Base-by-base conservation (phyloP, 805 yeast species). In the Schizosaccharomyces japonicus region DNA sequence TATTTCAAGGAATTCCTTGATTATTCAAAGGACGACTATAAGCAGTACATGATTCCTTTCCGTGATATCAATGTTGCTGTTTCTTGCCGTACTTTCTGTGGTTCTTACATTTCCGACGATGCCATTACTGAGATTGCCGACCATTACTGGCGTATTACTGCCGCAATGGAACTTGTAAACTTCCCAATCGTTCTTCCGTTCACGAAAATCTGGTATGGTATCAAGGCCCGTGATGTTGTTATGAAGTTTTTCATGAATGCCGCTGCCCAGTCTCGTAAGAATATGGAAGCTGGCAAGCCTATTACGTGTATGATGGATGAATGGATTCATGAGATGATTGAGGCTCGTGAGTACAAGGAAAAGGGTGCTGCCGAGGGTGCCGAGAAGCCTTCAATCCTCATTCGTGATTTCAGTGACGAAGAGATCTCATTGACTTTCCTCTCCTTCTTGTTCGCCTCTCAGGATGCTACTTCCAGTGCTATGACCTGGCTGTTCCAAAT, bases 401-500 rank as follows among this genome's bases (percentile, higher is more conserved):
- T 82, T 54, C 76, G 95, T 61, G 87, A 79, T 52, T 90, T 90
- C 65, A 64, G 84, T 49, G 75, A 85, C 67, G 78, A 70, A 63
- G 98, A 90, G 64, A 87, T 90, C 56, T 80, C 95, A 19, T 96
- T 90, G 67, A 93, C 94, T 49, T 75, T 90, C 52, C 90, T 90
- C 72, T 90, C 98, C 11, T 90, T 90, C 64, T 67, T 90, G 62
- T 90, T 90, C 63, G 98, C 98, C 5, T 80, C 95, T 3, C 98
- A 90, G 66, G 98, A 90, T 65, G 98, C 98, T 23, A 80, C 95
- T 5, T 84, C 95, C 1, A 82, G 95, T 3, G 76, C 92, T 55
- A 90, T 95, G 52, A 87, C 96, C 64, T 90, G 98, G 98, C 70
- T 90, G 58, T 90, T 87, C 75, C 98, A 90, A 69, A 73, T 84